These are phyloP conservation scores for Mycena amicta DNA, from an alignment of 768 basidiomycete genomes.

Conservation along the genomic window DNA sequence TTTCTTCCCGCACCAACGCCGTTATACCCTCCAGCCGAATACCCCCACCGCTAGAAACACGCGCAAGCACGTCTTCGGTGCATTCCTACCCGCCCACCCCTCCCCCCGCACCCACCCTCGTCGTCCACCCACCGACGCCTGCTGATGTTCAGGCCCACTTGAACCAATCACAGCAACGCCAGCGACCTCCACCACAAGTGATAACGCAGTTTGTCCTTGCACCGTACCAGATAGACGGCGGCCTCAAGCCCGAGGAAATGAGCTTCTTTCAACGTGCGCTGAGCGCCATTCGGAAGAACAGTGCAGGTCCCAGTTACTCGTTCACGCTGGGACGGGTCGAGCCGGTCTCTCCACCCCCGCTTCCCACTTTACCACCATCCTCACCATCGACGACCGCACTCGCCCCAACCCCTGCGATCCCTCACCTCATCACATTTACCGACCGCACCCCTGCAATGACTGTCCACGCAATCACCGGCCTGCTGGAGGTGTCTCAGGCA, in stretches of 20 bases:
- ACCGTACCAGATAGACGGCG: slow-evolving; percentile 36
- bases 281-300: slow-evolving; percentile 47
- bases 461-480: slow-evolving; percentile 57
- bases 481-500: slow-evolving; percentile 62
- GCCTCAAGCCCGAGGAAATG: slow-evolving; percentile 36
- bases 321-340: slow-evolving; percentile 54
- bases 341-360: slow-evolving; percentile 14
- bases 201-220: slow-evolving; percentile 57
- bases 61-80: slow-evolving; percentile 26
- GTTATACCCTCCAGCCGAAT: too few relatives aligned
- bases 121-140: slow-evolving; percentile 37
- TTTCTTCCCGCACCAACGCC: slow-evolving; percentile 53
- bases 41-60: too few relatives aligned
- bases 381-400: slow-evolving; percentile 15
- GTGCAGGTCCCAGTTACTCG: slow-evolving; percentile 62
- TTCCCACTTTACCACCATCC: slow-evolving; percentile 16
- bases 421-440: slow-evolving; percentile 68
- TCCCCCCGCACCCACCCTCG: slow-evolving; percentile 33
- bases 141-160: slow-evolving; percentile 33
- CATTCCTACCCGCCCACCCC: slow-evolving; percentile 62
- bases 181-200: slow-evolving; percentile 35
- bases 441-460: slow-evolving; percentile 72
- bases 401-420: slow-evolving; percentile 44
- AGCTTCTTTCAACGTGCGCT: slow-evolving; percentile 56
- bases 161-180: slow-evolving; percentile 14